Percentiles rank a stretch among this genome's conserved stretches.
These are phyloP conservation scores for Apiotrichum veenhuisii DNA, from an alignment of 1,284 basidiomycete genomes.

Conservation along the genomic window DNA sequence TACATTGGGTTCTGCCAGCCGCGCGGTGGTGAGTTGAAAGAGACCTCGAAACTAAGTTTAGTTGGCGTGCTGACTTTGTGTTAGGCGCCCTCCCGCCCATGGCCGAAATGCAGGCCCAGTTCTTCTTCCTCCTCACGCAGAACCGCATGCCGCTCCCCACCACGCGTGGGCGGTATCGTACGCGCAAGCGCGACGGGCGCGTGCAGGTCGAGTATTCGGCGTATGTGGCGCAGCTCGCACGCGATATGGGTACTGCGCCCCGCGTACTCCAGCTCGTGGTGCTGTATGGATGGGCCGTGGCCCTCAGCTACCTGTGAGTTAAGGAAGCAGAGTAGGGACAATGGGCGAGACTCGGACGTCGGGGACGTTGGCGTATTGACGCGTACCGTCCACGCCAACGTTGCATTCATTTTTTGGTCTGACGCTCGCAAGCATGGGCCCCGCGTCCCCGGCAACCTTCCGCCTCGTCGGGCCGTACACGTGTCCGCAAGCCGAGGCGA, in stretches of 20 bases:
- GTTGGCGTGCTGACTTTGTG: no score
- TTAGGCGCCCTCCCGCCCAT: conserved; percentile 63
- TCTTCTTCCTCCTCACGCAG: conserved; percentile 59
- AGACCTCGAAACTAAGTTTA: no score
- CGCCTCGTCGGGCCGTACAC: conserved; percentile 59
- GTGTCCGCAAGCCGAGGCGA: conserved; percentile 48
- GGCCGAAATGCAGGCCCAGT: conserved; percentile 62
- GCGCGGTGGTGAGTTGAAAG: conserved; percentile 54
- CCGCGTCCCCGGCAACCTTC: conserved; percentile 63
- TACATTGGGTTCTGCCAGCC: conserved; percentile 65
- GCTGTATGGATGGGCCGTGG: conserved; percentile 57
- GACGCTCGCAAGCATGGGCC: conserved; percentile 54
- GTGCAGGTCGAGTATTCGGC: conserved; percentile 56
- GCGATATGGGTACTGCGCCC: conserved; percentile 61
- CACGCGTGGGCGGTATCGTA: conserved; percentile 58
- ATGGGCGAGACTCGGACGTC: no score
- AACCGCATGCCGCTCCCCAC: conserved; percentile 53
- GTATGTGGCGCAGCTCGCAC: conserved; percentile 61
- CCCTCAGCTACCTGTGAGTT: conserved; percentile 59
- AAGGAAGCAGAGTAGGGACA: no score
- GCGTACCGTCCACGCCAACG: neutral
- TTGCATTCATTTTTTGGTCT: neutral
- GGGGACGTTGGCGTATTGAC: no score
- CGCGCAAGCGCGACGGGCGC: conserved; percentile 57
- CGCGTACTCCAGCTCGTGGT: conserved; percentile 54